Percentiles rank a stretch among this genome's conserved stretches.
These are phyloP conservation scores for Meredithiella fracta DNA, from an alignment of 2,329 filamentous ascomycete species.

Conservation along the genomic window DNA sequence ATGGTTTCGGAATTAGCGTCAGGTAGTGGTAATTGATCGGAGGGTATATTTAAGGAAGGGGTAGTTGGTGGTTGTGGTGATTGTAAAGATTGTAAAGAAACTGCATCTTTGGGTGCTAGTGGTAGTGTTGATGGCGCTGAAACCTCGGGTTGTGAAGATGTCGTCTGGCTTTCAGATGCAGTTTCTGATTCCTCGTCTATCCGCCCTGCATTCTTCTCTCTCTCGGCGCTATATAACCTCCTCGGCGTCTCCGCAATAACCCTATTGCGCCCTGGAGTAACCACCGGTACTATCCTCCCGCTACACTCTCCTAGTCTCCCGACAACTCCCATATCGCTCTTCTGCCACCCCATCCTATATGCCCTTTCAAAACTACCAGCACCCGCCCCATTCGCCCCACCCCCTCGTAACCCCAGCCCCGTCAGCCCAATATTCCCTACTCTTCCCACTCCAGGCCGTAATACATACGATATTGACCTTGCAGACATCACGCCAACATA, in stretches of 20 bases:
- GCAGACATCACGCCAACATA: no score
- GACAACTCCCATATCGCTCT: no score
- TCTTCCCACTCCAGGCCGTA: no score
- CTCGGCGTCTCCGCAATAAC: not conserved
- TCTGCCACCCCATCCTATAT: no score
- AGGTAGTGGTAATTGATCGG: not conserved
- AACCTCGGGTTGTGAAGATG: constrained; percentile 4
- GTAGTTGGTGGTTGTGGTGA: constrained; percentile 12
- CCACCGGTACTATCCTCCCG: no score
- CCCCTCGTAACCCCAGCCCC: no score
- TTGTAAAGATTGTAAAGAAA: not conserved
- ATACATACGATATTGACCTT: no score
- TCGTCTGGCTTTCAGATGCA: not conserved
- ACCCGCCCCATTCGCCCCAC: no score
- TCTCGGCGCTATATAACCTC: not conserved
- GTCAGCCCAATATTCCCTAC: no score
- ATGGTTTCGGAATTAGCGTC: constrained; percentile 24
- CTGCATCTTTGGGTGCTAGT: not conserved
- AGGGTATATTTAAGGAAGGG: not conserved
- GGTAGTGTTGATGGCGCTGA: not conserved
- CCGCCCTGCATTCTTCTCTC: not conserved
- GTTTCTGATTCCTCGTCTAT: not conserved
- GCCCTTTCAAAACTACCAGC: no score
- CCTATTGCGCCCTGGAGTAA: no score
- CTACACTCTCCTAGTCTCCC: no score